These are phyloP conservation scores for Cryphonectria parasitica DNA, from an alignment of 2,329 filamentous ascomycete species.

Conservation along the genomic window DNA sequence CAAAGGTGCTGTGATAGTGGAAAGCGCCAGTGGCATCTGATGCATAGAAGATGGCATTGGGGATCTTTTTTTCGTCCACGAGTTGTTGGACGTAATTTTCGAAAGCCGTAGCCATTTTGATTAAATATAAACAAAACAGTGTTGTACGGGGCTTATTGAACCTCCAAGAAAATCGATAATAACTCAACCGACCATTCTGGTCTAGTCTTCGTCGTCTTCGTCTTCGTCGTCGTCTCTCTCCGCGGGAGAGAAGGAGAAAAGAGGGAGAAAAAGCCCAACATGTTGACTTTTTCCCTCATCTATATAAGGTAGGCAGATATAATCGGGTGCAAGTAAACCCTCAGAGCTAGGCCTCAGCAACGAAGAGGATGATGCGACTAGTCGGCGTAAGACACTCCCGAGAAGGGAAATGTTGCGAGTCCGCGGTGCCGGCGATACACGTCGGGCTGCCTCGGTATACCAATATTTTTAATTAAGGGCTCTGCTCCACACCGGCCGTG, in stretches of 20 bases:
- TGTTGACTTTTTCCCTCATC: background rate
- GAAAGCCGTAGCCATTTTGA: constrained; percentile 36
- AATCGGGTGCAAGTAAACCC: background rate
- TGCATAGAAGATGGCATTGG: constrained; percentile 48
- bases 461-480: background rate
- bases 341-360: background rate
- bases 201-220: background rate
- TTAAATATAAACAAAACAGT: background rate
- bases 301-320: background rate
- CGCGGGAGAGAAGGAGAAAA: background rate
- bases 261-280: background rate
- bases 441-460: background rate
- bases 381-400: background rate
- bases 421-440: background rate
- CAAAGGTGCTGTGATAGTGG: constrained; percentile 44
- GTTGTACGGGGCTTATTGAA: background rate
- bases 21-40: constrained; percentile 45
- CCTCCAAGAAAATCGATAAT: background rate
- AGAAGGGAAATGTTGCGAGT: constrained; percentile 2
- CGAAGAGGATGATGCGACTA: background rate
- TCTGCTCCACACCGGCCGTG: background rate
- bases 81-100: constrained; percentile 44
- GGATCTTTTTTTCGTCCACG: constrained; percentile 48
- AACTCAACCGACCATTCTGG: background rate
- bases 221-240: background rate